phyloP scores from a whole-genome alignment of 2,329 filamentous ascomycete genomes.

The Diplodia seriata region DNA sequence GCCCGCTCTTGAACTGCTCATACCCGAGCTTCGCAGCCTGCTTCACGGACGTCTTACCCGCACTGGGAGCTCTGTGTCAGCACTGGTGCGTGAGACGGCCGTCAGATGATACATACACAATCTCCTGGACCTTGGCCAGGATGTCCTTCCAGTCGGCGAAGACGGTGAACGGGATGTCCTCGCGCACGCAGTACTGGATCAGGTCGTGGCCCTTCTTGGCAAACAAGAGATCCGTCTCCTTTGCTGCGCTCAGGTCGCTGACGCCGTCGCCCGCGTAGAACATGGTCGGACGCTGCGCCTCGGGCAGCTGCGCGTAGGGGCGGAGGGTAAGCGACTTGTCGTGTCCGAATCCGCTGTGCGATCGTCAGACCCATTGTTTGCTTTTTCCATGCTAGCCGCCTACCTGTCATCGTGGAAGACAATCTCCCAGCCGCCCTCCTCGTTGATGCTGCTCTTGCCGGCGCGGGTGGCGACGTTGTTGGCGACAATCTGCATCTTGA shows the following conservation, averaged over 20 bases:
- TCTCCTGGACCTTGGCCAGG: constrained; percentile 75
- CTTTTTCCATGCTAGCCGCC: constrained; percentile 52
- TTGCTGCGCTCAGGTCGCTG: constrained; percentile 87
- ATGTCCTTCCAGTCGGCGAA: constrained; percentile 88
- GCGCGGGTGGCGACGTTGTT: constrained; percentile 75
- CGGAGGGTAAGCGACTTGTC: constrained; percentile 94
- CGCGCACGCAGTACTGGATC: constrained; percentile 82
- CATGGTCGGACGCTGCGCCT: constrained; percentile 74
- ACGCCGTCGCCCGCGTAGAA: constrained; percentile 97
- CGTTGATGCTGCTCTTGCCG: constrained; percentile 75
- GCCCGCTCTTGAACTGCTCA: constrained; percentile 55
- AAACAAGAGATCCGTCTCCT: constrained; percentile 67
- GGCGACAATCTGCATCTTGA: constrained; percentile 86
- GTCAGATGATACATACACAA: constrained; percentile 55
- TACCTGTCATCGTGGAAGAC: constrained; percentile 79
- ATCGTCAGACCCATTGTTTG: constrained; percentile 10
- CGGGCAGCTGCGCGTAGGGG: constrained; percentile 78
- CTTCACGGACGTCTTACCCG: constrained; percentile 72
- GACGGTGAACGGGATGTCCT: constrained; percentile 84
- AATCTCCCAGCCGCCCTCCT: constrained; percentile 86
- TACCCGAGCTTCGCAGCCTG: constrained; percentile 68
- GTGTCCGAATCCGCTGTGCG: constrained; percentile 77
- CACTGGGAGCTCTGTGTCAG: constrained; percentile 46
- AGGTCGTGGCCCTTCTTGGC: constrained; percentile 66
- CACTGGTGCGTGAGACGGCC: constrained; percentile 3